These are phyloP conservation scores for Meredithiella fracta DNA, from an alignment of 2,329 filamentous ascomycete species.

Conservation along the genomic window DNA sequence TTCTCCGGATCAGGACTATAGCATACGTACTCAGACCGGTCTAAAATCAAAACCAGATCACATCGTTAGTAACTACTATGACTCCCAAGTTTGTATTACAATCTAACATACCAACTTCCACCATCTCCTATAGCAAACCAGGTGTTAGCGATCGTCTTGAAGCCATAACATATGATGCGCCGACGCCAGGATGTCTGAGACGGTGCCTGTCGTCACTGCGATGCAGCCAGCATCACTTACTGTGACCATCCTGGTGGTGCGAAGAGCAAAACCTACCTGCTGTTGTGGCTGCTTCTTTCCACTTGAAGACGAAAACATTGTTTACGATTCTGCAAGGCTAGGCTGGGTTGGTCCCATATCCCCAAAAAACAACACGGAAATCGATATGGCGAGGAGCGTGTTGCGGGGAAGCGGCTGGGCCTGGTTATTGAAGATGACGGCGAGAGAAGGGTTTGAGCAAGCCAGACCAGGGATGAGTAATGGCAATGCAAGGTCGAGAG, in stretches of 20 bases:
- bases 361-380: neutral
- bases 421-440: neutral
- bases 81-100: neutral
- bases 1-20: neutral
- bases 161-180: neutral
- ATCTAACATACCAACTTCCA: conserved; percentile 75
- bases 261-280: conserved; percentile 38
- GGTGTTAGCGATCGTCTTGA: neutral
- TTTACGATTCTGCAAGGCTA: conserved; percentile 14
- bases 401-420: neutral
- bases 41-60: conserved; percentile 22
- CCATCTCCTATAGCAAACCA: conserved; percentile 63
- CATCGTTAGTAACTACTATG: neutral
- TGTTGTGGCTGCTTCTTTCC: conserved; percentile 52
- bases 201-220: neutral
- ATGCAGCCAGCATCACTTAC: neutral
- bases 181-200: neutral
- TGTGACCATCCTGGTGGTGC: neutral
- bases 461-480: neutral
- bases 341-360: conserved; percentile 3
- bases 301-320: conserved; percentile 49
- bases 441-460: neutral
- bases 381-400: neutral
- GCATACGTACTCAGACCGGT: conserved; percentile 45
- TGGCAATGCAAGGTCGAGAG: too few relatives aligned